These are phyloP conservation scores for Backusella westeae DNA, from an alignment of 192 early-diverging fungal species.

Conservation along the genomic window DNA sequence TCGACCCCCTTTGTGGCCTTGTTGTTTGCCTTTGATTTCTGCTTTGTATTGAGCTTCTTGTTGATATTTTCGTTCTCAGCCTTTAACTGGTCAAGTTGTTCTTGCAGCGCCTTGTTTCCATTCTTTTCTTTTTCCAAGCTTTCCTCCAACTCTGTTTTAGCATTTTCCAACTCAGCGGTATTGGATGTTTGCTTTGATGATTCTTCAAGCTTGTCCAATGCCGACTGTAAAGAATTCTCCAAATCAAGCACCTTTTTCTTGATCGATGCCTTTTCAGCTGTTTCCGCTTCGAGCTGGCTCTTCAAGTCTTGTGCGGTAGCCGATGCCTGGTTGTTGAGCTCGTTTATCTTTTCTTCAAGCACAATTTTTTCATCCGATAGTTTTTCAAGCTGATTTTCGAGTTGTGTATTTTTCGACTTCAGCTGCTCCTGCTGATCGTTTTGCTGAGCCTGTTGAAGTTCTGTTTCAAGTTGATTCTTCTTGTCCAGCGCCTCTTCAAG, in stretches of 20 bases:
- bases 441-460: conserved; percentile 1
- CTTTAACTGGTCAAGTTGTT: not conserved
- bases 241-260: not conserved
- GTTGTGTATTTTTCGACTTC: not conserved
- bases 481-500: not conserved
- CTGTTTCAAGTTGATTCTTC: not conserved
- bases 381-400: not conserved
- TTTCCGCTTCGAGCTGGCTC: not conserved
- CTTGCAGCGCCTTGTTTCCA: not conserved
- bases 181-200: not conserved
- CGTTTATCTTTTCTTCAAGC: not conserved
- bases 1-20: not conserved
- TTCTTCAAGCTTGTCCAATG: not conserved
- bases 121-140: not conserved
- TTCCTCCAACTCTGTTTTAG: not conserved
- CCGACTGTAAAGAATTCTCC: not conserved
- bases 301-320: not conserved
- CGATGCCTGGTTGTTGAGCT: not conserved
- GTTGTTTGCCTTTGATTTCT: not conserved
- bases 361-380: not conserved
- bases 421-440: not conserved
- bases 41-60: conserved; percentile 1
- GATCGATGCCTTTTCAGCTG: not conserved
- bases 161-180: not conserved
- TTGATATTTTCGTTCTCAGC: not conserved